These are phyloP conservation scores for Niebla homalea DNA, from an alignment of 495 filamentous ascomycete species.

Conservation along the genomic window DNA sequence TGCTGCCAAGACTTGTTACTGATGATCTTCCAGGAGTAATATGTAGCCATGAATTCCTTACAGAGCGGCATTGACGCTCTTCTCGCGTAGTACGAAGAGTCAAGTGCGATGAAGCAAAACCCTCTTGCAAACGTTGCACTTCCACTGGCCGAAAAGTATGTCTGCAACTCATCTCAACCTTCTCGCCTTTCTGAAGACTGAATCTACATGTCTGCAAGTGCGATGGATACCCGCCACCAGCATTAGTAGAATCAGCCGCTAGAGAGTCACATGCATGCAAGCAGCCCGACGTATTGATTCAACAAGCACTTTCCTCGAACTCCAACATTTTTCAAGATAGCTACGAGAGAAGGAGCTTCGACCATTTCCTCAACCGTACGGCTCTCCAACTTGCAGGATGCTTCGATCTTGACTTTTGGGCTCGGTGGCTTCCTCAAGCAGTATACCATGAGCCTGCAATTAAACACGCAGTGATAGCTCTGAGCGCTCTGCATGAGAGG, in stretches of 20 bases:
- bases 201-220: neutral
- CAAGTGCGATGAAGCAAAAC: slow-evolving; percentile 46
- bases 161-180: neutral
- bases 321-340: neutral
- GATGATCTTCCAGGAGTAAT: too few species aligned
- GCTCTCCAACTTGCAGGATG: slow-evolving; percentile 46
- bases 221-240: neutral
- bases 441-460: slow-evolving; percentile 48
- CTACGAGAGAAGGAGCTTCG: slow-evolving; percentile 43
- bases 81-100: slow-evolving; percentile 29
- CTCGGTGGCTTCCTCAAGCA: slow-evolving; percentile 38
- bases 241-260: neutral
- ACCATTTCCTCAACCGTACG: slow-evolving; percentile 44
- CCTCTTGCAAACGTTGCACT: slow-evolving; percentile 31
- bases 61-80: too few species aligned
- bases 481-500: slow-evolving; percentile 50
- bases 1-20: too few species aligned
- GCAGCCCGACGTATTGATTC: neutral
- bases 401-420: slow-evolving; percentile 52
- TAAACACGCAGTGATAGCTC: slow-evolving; percentile 50
- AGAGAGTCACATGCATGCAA: neutral
- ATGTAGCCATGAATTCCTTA: too few species aligned
- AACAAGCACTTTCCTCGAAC: neutral
- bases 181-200: too few species aligned
- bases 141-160: slow-evolving; percentile 32